These are phyloP conservation scores for Sclerotinia subarctica DNA, from an alignment of 2,329 filamentous ascomycete genomes.

Conservation along the genomic window DNA sequence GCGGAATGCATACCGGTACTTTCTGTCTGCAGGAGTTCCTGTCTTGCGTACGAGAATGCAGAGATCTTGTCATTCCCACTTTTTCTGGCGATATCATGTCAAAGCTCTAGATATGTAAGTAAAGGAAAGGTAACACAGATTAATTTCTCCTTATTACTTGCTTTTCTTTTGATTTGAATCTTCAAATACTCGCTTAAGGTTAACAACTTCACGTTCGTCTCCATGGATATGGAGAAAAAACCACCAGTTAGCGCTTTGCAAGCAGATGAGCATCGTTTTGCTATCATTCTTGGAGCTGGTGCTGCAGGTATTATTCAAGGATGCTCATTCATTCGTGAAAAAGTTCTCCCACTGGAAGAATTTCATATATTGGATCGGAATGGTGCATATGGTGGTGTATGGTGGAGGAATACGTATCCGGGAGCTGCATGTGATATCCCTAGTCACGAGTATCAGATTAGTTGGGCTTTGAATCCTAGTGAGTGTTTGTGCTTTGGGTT, in stretches of 20 bases:
- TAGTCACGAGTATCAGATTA: constrained; percentile 11
- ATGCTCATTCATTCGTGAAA: constrained; percentile 8
- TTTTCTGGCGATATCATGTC: too few relatives aligned
- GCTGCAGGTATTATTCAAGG: constrained; percentile 14
- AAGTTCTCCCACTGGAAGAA: constrained; percentile 1
- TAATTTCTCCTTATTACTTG: too few relatives aligned
- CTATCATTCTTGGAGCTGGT: not conserved
- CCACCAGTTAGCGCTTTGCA: not conserved
- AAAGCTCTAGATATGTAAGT: too few relatives aligned
- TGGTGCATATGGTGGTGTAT: constrained; percentile 3
- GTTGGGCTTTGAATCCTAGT: constrained; percentile 13
- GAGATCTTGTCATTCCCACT: too few relatives aligned
- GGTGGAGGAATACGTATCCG: constrained; percentile 13
- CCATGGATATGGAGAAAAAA: not conserved
- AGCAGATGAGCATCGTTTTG: constrained; percentile 7
- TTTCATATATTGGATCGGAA: constrained; percentile 11
- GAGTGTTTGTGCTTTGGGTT: not conserved
- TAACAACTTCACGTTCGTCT: too few relatives aligned
- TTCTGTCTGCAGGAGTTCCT: not conserved
- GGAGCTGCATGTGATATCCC: constrained; percentile 14
- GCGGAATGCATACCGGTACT: not conserved
- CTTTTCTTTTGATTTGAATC: too few relatives aligned
- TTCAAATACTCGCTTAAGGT: too few relatives aligned
- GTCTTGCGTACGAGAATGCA: too few relatives aligned
- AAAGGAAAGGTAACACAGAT: not conserved